Conservation (phyloP, 202 grass and related monocot genomes). For the Schoenoplectus tabernaemontani region DNA sequence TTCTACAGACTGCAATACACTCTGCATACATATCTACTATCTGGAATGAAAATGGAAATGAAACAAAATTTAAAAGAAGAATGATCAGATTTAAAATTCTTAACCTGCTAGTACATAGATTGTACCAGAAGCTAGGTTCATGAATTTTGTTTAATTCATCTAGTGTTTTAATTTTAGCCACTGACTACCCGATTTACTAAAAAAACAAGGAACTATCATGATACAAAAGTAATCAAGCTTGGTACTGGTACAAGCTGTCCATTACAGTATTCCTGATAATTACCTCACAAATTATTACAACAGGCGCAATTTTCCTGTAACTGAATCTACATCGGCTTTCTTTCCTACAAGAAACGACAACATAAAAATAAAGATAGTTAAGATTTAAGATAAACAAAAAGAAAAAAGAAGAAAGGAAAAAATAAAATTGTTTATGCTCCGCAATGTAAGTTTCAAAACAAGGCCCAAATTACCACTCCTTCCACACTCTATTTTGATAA, state of each 20-base stretch:
- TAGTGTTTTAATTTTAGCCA: neutral
- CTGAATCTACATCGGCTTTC: slow-evolving; percentile 73
- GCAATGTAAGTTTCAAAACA: neutral
- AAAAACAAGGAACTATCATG: neutral
- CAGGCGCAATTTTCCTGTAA: slow-evolving; percentile 68
- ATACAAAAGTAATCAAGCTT: neutral
- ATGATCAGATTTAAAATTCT: neutral
- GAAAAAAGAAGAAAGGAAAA: neutral
- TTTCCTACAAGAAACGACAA: slow-evolving; percentile 38
- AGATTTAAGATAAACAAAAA: neutral
- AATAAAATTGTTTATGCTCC: neutral
- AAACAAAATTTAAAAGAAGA: neutral
- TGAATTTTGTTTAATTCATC: neutral
- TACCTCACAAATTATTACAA: slow-evolving; percentile 35
- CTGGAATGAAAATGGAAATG: neutral
- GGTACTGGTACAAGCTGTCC: too few species aligned
- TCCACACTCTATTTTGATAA: neutral
- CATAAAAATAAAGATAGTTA: neutral
- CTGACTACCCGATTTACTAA: neutral
- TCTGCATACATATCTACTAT: neutral
- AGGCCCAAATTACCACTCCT: too few species aligned
- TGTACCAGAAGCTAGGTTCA: too few species aligned
- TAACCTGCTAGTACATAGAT: neutral
- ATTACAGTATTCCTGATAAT: neutral
- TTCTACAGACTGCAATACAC: neutral